Evolutionary conservation across 2,329 filamentous ascomycete species (phyloP).

Genomic region (Pseudocercospora vitis): DNA sequence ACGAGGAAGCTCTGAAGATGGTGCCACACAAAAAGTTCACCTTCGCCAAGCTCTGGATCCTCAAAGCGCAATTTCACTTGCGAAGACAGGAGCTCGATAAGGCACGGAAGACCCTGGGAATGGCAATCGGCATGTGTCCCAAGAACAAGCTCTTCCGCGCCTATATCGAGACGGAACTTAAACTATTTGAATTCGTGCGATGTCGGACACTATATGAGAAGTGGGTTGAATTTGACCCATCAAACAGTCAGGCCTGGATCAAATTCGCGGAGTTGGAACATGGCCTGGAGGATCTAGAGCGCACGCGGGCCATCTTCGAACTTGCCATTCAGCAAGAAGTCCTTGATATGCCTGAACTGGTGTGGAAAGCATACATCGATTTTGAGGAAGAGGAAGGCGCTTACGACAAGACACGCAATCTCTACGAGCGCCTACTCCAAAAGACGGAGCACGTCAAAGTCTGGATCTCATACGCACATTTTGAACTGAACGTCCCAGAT

Average conservation of each 20-base stretch:
- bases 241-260: conserved; percentile 94
- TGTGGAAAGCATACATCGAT: conserved; percentile 98
- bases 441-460: conserved; percentile 99
- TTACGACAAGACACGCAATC: conserved; percentile 73
- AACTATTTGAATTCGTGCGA: conserved; percentile 88
- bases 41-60: conserved; percentile 93
- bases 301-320: conserved; percentile 87
- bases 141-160: conserved; percentile 94
- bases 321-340: conserved; percentile 78
- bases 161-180: conserved; percentile 89
- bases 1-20: conserved; percentile 80
- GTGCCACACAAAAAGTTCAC: conserved; percentile 97
- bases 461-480: conserved; percentile 98
- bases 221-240: conserved; percentile 85
- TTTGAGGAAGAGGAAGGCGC: conserved; percentile 89
- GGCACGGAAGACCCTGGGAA: conserved; percentile 85
- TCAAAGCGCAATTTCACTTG: conserved; percentile 91
- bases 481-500: conserved; percentile 92
- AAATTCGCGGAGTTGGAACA: conserved; percentile 92
- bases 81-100: conserved; percentile 77
- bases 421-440: conserved; percentile 87
- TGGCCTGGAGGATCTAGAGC: conserved; percentile 83
- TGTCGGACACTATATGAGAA: conserved; percentile 93
- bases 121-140: conserved; percentile 88
- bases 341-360: conserved; percentile 93